phyloP scores from a whole-genome alignment of 768 basidiomycete species.

The Sarcomyxa edulis region DNA sequence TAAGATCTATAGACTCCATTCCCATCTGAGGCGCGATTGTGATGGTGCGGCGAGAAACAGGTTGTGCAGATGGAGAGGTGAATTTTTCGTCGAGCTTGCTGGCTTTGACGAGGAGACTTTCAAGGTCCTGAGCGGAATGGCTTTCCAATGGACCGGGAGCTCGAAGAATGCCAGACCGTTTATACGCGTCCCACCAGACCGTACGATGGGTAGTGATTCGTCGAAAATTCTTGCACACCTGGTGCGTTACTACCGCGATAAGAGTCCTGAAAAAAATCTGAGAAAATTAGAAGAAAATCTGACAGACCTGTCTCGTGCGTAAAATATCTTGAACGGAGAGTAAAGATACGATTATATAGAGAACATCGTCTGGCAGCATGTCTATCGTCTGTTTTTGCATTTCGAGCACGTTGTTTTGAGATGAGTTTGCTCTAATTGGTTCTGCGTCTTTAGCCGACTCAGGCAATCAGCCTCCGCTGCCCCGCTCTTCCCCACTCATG shows the following conservation, averaged over 20 bases:
- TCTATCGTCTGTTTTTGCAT: too few species aligned
- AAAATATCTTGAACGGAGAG: neutral
- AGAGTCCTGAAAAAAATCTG: too few species aligned
- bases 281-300: neutral
- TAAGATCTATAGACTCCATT: too few species aligned
- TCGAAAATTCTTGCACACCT: neutral
- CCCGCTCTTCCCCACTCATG: too few species aligned
- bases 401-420: too few species aligned
- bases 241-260: too few species aligned
- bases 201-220: neutral
- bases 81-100: neutral
- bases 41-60: neutral
- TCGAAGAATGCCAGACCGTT: neutral
- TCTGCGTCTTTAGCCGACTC: too few species aligned
- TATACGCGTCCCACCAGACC: constrained; percentile 1
- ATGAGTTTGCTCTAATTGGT: too few species aligned
- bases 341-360: neutral
- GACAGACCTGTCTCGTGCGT: neutral
- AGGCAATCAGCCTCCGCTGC: too few species aligned
- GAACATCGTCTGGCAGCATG: constrained; percentile 1
- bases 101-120: neutral
- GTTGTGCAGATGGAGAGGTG: neutral
- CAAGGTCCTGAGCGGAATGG: neutral
- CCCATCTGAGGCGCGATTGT: too few species aligned
- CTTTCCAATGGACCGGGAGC: neutral